A percentile compares a stretch with the other conserved stretches of the same genome.
Conservation (phyloP, 306 rosid species). For the Prunus fruticosa region DNA sequence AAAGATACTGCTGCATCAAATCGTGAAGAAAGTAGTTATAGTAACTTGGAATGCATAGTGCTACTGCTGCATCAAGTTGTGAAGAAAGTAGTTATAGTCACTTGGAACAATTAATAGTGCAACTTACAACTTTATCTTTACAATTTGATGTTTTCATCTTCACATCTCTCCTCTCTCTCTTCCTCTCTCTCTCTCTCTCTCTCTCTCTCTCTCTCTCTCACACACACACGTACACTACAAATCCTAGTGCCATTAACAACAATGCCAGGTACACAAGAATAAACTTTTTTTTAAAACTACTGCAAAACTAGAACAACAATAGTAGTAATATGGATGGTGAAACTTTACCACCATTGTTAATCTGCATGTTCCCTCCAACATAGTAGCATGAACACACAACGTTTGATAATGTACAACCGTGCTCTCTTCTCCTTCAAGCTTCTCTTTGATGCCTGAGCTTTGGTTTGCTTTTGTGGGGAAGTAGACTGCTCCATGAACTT, state of each 20-base stretch:
- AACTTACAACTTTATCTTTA: neutral
- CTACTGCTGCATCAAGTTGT: neutral
- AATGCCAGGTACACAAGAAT: neutral
- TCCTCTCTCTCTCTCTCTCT: neutral
- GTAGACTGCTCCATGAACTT: constrained; percentile 26
- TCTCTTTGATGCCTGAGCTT: constrained; percentile 14
- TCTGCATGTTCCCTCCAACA: constrained; percentile 40
- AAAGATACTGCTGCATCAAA: neutral
- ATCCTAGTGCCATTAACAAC: neutral
- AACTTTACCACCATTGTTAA: constrained; percentile 21
- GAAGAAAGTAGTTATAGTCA: neutral
- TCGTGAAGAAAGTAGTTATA: neutral
- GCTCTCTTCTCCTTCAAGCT: constrained; percentile 39
- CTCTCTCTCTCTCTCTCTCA: neutral
- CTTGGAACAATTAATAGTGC: neutral
- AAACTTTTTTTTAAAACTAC: neutral
- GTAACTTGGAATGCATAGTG: too few species aligned
- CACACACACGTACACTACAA: neutral
- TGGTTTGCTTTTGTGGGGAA: constrained; percentile 17
- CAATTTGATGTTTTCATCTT: neutral
- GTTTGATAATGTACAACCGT: constrained; percentile 35
- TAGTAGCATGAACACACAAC: constrained; percentile 39
- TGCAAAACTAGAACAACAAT: neutral
- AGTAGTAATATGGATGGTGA: neutral
- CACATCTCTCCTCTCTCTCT: neutral